phyloP scores from a whole-genome alignment of 2,329 filamentous ascomycete species.

The Knufia petricola region DNA sequence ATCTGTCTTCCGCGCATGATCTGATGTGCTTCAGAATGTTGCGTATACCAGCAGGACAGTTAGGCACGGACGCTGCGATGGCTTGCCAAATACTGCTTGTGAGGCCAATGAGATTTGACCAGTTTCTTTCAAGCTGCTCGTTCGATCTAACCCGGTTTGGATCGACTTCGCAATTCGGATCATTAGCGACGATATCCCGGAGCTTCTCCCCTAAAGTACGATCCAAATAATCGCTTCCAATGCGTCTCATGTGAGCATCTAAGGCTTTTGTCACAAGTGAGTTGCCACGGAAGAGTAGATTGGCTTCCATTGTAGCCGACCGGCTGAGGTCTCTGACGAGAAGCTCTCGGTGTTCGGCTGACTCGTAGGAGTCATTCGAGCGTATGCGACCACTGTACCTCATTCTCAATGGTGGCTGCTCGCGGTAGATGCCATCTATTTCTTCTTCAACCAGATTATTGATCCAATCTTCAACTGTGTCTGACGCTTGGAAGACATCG shows the following conservation, averaged over 20 bases:
- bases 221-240: constrained; percentile 87
- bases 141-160: constrained; percentile 60
- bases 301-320: constrained; percentile 67
- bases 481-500: constrained; percentile 92
- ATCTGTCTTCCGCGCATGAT: constrained; percentile 86
- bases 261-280: constrained; percentile 86
- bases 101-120: constrained; percentile 63
- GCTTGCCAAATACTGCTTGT: constrained; percentile 80
- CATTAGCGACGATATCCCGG: constrained; percentile 76
- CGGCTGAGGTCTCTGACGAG: constrained; percentile 55
- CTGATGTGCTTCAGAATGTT: constrained; percentile 83
- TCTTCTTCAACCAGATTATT: constrained; percentile 91
- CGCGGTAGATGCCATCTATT: constrained; percentile 84
- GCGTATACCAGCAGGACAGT: constrained; percentile 70
- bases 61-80: constrained; percentile 63
- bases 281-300: constrained; percentile 89
- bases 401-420: constrained; percentile 57
- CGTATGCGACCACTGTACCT: constrained; percentile 55
- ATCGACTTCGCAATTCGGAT: constrained; percentile 91
- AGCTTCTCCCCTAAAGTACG: constrained; percentile 80
- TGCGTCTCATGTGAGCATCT: constrained; percentile 88
- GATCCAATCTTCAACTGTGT: constrained; percentile 76
- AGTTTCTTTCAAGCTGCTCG: constrained; percentile 73
- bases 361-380: constrained; percentile 50
- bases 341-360: constrained; percentile 48